Percentiles rank a stretch among this genome's conserved stretches.
Conservation (phyloP, 2,329 filamentous ascomycete species). For the Colletotrichum noveboracense region DNA sequence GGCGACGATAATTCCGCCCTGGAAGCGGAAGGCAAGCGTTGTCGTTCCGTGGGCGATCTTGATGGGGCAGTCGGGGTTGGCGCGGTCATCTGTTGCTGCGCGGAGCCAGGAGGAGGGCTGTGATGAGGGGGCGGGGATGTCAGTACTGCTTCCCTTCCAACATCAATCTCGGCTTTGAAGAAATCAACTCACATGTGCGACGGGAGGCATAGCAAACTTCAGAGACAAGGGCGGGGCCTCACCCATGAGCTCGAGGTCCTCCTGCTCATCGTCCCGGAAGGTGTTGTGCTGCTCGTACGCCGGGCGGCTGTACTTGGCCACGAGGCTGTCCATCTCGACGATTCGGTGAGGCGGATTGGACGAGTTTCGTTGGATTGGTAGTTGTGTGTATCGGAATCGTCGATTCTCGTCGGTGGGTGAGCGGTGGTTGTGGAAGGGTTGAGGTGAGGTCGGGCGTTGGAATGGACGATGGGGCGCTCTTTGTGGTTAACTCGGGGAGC, state of each 20-base stretch:
- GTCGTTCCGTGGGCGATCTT: slow-evolving; percentile 99
- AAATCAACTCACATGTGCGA: slow-evolving; percentile 75
- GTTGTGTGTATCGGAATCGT: not conserved
- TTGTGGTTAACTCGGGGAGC: slow-evolving; percentile 14
- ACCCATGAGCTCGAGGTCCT: slow-evolving; percentile 74
- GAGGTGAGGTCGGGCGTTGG: slow-evolving; percentile 3
- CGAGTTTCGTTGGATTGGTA: not conserved
- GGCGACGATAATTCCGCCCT: slow-evolving; percentile 97
- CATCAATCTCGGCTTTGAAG: not conserved
- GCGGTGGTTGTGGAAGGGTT: not conserved
- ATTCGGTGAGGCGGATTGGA: not conserved
- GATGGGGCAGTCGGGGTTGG: slow-evolving; percentile 96
- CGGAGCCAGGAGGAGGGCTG: slow-evolving; percentile 94
- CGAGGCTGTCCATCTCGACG: slow-evolving; percentile 83
- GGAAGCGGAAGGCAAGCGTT: slow-evolving; percentile 96
- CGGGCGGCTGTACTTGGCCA: slow-evolving; percentile 88
- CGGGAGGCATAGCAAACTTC: slow-evolving; percentile 93
- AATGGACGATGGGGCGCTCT: slow-evolving; percentile 25
- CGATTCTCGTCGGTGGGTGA: not conserved
- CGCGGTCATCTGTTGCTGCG: slow-evolving; percentile 94
- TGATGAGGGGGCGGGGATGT: slow-evolving; percentile 1
- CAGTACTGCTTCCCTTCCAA: not conserved
- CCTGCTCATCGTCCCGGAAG: slow-evolving; percentile 59
- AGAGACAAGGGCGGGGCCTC: slow-evolving; percentile 73
- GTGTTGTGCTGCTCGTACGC: slow-evolving; percentile 72